phyloP scores from a whole-genome alignment of 495 filamentous ascomycete genomes.

The Aspergillus leporis region DNA sequence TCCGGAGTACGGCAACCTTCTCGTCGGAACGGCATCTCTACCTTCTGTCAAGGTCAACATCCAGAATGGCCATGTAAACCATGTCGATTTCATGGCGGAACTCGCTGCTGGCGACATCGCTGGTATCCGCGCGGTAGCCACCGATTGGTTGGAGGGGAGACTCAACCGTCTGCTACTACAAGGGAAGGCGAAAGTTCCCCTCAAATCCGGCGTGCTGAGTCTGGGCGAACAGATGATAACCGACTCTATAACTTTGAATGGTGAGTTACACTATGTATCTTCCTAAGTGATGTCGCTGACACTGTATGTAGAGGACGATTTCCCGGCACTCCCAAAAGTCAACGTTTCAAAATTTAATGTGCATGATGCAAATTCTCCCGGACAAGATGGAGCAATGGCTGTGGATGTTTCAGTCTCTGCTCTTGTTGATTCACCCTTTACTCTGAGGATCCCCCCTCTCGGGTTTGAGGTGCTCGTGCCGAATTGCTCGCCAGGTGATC shows the following conservation, averaged over 20 bases:
- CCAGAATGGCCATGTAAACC: slow-evolving; percentile 71
- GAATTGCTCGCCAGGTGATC: slow-evolving; percentile 64
- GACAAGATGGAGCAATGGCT: slow-evolving; percentile 62
- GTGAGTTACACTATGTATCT: slow-evolving; percentile 54
- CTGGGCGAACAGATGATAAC: slow-evolving; percentile 72
- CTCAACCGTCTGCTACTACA: slow-evolving; percentile 65
- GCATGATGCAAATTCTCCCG: slow-evolving; percentile 58
- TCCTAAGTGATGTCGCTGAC: slow-evolving; percentile 18
- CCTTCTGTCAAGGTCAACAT: slow-evolving; percentile 74
- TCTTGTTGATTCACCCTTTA: slow-evolving; percentile 71
- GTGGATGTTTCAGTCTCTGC: slow-evolving; percentile 72
- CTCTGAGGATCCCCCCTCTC: slow-evolving; percentile 72
- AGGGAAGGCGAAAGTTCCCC: slow-evolving; percentile 65
- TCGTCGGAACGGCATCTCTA: slow-evolving; percentile 74
- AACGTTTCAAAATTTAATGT: slow-evolving; percentile 76
- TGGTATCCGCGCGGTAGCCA: slow-evolving; percentile 74
- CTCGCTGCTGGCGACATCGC: slow-evolving; percentile 74
- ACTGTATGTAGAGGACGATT: slow-evolving; percentile 48
- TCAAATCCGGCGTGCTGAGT: slow-evolving; percentile 76
- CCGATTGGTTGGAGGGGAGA: slow-evolving; percentile 82
- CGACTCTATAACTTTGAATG: slow-evolving; percentile 74
- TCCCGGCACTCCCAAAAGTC: slow-evolving; percentile 77
- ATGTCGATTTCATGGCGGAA: slow-evolving; percentile 75
- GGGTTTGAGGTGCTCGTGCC: slow-evolving; percentile 82
- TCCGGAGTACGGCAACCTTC: slow-evolving; percentile 76